phyloP scores from a whole-genome alignment of 352 stramenopile species.

The Pythium aristosporum region DNA sequence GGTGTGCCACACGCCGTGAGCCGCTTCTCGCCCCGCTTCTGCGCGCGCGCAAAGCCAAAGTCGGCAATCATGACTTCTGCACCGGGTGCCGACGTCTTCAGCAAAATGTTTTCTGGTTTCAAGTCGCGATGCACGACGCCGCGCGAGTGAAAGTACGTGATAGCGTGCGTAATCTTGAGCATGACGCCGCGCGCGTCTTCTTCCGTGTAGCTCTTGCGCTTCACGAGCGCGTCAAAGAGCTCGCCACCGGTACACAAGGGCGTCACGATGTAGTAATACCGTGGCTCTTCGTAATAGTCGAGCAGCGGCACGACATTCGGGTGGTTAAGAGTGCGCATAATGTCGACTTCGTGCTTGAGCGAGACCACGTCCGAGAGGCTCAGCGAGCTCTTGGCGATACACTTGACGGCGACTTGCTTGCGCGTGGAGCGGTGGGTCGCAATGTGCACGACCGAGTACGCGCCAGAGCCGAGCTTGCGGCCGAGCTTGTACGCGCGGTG shows the following conservation, averaged over 20 bases:
- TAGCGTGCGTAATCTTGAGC: conserved; percentile 87
- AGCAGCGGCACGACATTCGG: conserved; percentile 71
- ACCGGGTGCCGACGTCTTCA: conserved; percentile 74
- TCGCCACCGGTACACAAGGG: conserved; percentile 96
- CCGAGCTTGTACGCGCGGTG: conserved; percentile 80
- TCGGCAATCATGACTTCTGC: conserved; percentile 87
- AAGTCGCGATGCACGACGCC: conserved; percentile 96
- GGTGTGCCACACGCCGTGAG: conserved; percentile 83
- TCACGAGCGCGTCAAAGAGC: conserved; percentile 92
- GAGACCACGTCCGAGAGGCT: conserved; percentile 48
- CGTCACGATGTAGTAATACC: conserved; percentile 84
- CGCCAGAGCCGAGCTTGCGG: conserved; percentile 81
- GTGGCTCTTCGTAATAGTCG: conserved; percentile 71
- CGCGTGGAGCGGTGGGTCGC: conserved; percentile 67
- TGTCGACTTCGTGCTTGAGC: conserved; percentile 69
- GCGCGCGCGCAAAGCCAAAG: conserved; percentile 82
- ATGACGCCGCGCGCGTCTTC: conserved; percentile 92
- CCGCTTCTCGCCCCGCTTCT: conserved; percentile 49
- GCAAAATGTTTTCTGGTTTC: conserved; percentile 95
- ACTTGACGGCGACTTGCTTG: conserved; percentile 84
- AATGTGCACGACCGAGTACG: conserved; percentile 88
- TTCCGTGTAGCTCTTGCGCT: conserved; percentile 95
- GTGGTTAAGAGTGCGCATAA: conserved; percentile 71
- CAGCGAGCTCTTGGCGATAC: conserved; percentile 61
- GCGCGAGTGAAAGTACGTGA: conserved; percentile 91